Evolutionary conservation across 192 early-diverging fungal species (phyloP).

Genomic region (Lobosporangium transversale): DNA sequence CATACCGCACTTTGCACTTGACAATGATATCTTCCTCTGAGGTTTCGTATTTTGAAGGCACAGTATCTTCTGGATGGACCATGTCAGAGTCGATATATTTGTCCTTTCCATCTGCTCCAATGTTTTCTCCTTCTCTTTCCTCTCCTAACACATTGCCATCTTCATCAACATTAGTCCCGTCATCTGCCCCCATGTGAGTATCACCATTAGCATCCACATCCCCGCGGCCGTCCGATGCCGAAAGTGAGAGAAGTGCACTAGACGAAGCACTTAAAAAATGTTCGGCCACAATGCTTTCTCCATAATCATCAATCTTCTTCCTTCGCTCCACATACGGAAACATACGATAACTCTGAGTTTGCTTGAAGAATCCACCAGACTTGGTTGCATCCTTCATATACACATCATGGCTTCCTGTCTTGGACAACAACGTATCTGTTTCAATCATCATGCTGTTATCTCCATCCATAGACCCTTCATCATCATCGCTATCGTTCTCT

Average conservation of each 20-base stretch:
- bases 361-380: slow-evolving; percentile 79
- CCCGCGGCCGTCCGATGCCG: slow-evolving; percentile 13
- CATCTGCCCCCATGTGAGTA: slow-evolving; percentile 35
- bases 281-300: slow-evolving; percentile 79
- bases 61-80: slow-evolving; percentile 59
- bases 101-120: slow-evolving; percentile 38
- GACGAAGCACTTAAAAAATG: slow-evolving; percentile 55
- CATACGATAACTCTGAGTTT: slow-evolving; percentile 84
- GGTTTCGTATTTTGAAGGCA: slow-evolving; percentile 85
- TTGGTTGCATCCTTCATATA: slow-evolving; percentile 82
- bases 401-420: slow-evolving; percentile 69
- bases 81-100: slow-evolving; percentile 61
- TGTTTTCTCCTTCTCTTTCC: too few species aligned
- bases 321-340: slow-evolving; percentile 88
- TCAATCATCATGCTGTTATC: slow-evolving; percentile 23
- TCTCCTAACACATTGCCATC: slow-evolving; percentile 2
- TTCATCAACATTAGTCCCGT: slow-evolving; percentile 1
- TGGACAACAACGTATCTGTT: slow-evolving; percentile 34
- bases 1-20: slow-evolving; percentile 80
- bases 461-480: slow-evolving; percentile 62
- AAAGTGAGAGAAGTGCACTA: too few species aligned
- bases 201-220: slow-evolving; percentile 44
- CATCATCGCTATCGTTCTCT: slow-evolving; percentile 69
- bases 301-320: slow-evolving; percentile 93
- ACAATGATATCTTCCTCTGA: slow-evolving; percentile 68